A percentile compares a stretch with the other conserved stretches of the same genome.
These are phyloP conservation scores for Aspergillus fumigatiaffinis DNA, from an alignment of 2,329 filamentous ascomycete species.

Conservation along the genomic window DNA sequence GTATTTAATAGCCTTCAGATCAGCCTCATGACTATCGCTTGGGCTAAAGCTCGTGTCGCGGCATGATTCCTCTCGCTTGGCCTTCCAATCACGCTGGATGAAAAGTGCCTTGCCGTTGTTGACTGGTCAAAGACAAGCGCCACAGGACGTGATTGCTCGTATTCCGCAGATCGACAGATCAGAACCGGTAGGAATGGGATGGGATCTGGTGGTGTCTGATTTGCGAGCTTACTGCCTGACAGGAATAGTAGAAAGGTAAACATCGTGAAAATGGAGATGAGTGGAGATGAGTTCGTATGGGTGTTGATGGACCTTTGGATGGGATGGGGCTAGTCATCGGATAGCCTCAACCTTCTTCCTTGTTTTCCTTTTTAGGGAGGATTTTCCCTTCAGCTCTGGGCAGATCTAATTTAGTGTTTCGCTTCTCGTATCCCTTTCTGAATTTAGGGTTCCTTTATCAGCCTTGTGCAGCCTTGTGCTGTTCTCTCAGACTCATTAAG, in stretches of 20 bases:
- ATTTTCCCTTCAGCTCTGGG: background rate
- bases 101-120: background rate
- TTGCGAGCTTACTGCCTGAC: background rate
- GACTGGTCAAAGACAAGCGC: background rate
- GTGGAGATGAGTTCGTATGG: background rate
- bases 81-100: background rate
- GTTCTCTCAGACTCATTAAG: too few species aligned
- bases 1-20: background rate
- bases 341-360: background rate
- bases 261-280: background rate
- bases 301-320: too few species aligned
- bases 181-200: too few species aligned
- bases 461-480: background rate
- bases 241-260: background rate
- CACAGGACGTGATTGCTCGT: background rate
- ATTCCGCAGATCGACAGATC: background rate
- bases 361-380: background rate
- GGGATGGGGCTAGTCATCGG: background rate
- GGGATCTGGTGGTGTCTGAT: background rate
- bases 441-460: background rate
- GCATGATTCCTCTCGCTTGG: background rate
- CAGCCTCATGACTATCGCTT: background rate
- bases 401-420: background rate
- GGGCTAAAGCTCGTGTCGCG: background rate
- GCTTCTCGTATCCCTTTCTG: background rate